Percentiles rank a stretch among this genome's conserved stretches.
These are phyloP conservation scores for Coleophoma cylindrospora DNA, from an alignment of 2,329 filamentous ascomycete genomes.

Conservation along the genomic window DNA sequence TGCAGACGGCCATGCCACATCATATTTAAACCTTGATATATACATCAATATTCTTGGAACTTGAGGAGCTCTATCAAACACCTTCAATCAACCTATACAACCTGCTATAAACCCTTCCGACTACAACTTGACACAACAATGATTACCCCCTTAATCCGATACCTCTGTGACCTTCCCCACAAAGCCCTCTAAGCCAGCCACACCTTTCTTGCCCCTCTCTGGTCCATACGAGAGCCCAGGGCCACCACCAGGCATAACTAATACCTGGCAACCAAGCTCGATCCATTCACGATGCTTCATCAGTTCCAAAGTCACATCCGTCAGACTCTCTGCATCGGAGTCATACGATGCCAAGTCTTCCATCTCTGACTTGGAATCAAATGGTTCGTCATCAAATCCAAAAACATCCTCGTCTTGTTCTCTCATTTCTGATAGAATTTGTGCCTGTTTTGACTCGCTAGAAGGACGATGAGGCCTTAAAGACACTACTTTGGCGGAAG, in stretches of 20 bases:
- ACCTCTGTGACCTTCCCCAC: constrained; percentile 64
- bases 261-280: constrained; percentile 63
- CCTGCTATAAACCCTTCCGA: not conserved
- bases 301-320: constrained; percentile 62
- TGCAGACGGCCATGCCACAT: no score
- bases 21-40: no score
- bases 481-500: constrained; percentile 62
- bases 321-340: constrained; percentile 30
- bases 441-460: no score
- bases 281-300: constrained; percentile 69
- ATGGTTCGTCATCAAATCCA: not conserved
- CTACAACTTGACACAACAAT: no score
- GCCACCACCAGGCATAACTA: constrained; percentile 68
- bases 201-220: constrained; percentile 44
- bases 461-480: no score
- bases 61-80: no score
- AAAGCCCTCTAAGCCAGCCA: constrained; percentile 64
- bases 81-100: no score
- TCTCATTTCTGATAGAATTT: no score
- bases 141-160: constrained; percentile 37
- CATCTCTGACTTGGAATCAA: constrained; percentile 29
- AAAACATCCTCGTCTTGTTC: constrained; percentile 46
- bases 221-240: constrained; percentile 53
- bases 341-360: constrained; percentile 29
- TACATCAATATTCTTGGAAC: no score